Percentiles rank a stretch among this genome's conserved stretches.
Evolutionary conservation across 73 alveolate genomes (phyloP).

Genomic region (Symbiodinium natans): DNA sequence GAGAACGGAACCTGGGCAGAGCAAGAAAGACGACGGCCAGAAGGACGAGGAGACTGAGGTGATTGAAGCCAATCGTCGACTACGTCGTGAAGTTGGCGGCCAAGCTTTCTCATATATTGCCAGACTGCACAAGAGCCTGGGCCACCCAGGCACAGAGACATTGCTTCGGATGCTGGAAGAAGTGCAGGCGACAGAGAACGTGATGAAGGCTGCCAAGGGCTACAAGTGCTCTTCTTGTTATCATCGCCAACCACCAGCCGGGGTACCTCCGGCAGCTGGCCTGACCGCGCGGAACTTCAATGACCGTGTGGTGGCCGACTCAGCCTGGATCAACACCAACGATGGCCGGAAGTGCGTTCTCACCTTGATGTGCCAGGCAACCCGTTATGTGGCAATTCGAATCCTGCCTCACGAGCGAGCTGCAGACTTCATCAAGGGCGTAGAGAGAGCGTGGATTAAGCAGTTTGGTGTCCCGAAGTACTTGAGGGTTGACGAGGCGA

Average conservation of each 20-base stretch:
- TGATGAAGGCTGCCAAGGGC: not conserved
- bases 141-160: not conserved
- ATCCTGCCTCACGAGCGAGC: not conserved
- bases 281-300: not conserved
- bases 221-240: not conserved
- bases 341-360: not conserved
- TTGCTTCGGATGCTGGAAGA: not conserved
- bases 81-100: not conserved
- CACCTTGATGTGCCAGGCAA: slow-evolving; percentile 4
- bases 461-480: slow-evolving; percentile 23
- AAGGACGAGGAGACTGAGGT: not conserved
- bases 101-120: not conserved
- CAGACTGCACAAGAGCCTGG: slow-evolving; percentile 21
- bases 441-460: slow-evolving; percentile 33
- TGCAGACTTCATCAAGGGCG: not conserved
- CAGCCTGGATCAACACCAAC: not conserved
- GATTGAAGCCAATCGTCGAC: not conserved
- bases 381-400: not conserved
- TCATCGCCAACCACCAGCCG: not conserved
- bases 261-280: not conserved
- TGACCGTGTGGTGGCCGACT: not conserved
- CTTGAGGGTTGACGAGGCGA: slow-evolving; percentile 51
- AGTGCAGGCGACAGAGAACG: slow-evolving; percentile 42
- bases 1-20: not conserved
- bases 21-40: not conserved